Base-by-base conservation (phyloP, 768 basidiomycete species). In the Pleurotus tuoliensis region DNA sequence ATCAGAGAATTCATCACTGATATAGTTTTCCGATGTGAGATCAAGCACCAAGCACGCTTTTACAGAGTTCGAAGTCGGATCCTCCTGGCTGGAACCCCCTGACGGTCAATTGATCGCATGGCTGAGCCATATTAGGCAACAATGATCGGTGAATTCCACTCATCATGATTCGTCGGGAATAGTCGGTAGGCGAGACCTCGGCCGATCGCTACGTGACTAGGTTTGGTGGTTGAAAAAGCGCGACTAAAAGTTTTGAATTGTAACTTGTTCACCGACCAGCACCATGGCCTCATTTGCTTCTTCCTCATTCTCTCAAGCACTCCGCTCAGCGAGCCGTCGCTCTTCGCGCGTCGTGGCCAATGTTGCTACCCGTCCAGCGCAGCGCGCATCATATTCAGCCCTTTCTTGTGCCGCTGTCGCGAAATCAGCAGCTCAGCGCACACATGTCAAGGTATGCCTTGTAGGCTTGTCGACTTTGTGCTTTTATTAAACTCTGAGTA, bases 361-460 rank as follows among this genome's bases (percentile, higher is more conserved):
- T 59, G 63, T 71, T 40, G 64, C 76, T 27, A 61, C 70, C 41
- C 77, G 67, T 65, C 75, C 78, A 41, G 66, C 72, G 20, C 80
- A 82, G 62, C 64, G 76, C 11, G 84, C 88, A 5, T 83, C 86
- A 38, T 90, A 87, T 73, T 91, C 91, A 44, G 71, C 89, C 56
- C 77, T 90, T 38, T 73, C 81, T 44, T 79, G 79, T 60, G 74
- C 80, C 9, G 71, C 73, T 52, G 72, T 71, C 43, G 70, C 74
- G 41, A 73, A 76, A 69, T 72, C 74, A 59, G 64, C 72, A 16
- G 51, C 51, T 5, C 70, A 67, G 46, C 58, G 58, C 24, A 66
- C 69, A 40, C 59, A 66, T 47, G 63, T 71, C 59, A 67, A 75
- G 64, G 75, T 76, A 30, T 27, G 69, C 67, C 52, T 57, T 53